Evolutionary conservation across 768 basidiomycete species (phyloP).

Genomic region (Cystofilobasidium capitatum): DNA sequence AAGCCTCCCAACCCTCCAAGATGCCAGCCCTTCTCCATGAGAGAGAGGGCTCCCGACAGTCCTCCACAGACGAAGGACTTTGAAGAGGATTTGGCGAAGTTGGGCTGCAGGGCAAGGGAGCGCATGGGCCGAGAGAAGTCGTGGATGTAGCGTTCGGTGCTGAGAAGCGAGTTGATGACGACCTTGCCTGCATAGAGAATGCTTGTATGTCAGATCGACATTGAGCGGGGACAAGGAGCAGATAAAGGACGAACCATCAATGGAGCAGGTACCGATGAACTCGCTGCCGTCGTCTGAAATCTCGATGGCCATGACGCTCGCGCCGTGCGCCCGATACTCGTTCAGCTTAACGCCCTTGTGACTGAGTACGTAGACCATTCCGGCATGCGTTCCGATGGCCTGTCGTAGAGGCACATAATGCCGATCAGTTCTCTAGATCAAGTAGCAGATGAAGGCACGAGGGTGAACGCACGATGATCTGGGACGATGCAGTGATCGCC

Average conservation of each 20-base stretch:
- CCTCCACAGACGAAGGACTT: slow-evolving; percentile 84
- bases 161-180: slow-evolving; percentile 69
- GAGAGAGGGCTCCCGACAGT: slow-evolving; percentile 70
- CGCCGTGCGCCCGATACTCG: slow-evolving; percentile 80
- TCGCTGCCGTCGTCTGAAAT: slow-evolving; percentile 69
- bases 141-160: slow-evolving; percentile 69
- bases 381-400: slow-evolving; percentile 86
- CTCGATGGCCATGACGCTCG: slow-evolving; percentile 73
- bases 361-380: slow-evolving; percentile 80
- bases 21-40: slow-evolving; percentile 93
- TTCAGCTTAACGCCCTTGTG: slow-evolving; percentile 70
- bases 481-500: slow-evolving; percentile 62
- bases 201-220: background rate
- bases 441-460: background rate
- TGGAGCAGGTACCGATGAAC: slow-evolving; percentile 81
- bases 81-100: slow-evolving; percentile 66
- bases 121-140: slow-evolving; percentile 89
- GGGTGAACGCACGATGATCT: slow-evolving; percentile 52
- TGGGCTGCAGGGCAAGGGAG: slow-evolving; percentile 78
- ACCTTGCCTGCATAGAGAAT: slow-evolving; percentile 60
- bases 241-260: slow-evolving; percentile 60
- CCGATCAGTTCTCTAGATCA: background rate
- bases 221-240: background rate
- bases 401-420: slow-evolving; percentile 36
- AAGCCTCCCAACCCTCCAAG: slow-evolving; percentile 19